phyloP scores from a whole-genome alignment of 805 yeast species.

The Komagataella populi region DNA sequence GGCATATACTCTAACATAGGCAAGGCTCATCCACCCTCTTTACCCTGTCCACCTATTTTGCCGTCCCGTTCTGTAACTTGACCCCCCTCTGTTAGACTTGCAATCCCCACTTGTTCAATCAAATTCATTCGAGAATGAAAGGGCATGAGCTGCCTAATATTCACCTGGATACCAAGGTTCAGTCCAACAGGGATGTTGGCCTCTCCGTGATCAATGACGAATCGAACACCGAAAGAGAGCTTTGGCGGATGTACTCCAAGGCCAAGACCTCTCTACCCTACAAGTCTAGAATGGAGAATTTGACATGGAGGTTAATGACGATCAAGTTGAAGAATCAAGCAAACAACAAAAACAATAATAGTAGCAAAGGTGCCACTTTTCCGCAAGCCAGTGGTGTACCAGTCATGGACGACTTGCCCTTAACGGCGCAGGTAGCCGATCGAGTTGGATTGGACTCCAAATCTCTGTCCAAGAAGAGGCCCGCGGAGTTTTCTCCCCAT shows the following conservation, averaged over 20 bases:
- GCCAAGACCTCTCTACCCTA: conserved; percentile 69
- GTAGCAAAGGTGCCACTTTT: background rate
- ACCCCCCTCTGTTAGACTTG: background rate
- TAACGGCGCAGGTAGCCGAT: background rate
- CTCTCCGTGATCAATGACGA: background rate
- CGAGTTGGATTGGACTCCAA: background rate
- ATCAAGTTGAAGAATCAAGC: conserved; percentile 18
- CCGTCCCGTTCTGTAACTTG: background rate
- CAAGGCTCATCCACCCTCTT: background rate
- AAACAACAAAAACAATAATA: background rate
- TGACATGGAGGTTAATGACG: conserved; percentile 82
- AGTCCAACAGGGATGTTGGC: background rate
- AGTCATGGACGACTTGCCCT: background rate
- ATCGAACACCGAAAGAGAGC: conserved; percentile 2
- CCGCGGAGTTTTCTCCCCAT: conserved; percentile 13
- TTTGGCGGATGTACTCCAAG: conserved; percentile 74
- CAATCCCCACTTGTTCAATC: background rate
- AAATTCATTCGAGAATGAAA: background rate
- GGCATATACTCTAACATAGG: background rate
- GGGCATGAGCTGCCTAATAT: background rate
- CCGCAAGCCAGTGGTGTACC: background rate
- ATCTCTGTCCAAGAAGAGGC: conserved; percentile 7
- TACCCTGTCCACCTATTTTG: background rate
- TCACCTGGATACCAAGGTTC: background rate
- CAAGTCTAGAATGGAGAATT: conserved; percentile 64